Base-by-base conservation (phyloP, 169 alveolate genomes). In the Theileria sp. region DNA sequence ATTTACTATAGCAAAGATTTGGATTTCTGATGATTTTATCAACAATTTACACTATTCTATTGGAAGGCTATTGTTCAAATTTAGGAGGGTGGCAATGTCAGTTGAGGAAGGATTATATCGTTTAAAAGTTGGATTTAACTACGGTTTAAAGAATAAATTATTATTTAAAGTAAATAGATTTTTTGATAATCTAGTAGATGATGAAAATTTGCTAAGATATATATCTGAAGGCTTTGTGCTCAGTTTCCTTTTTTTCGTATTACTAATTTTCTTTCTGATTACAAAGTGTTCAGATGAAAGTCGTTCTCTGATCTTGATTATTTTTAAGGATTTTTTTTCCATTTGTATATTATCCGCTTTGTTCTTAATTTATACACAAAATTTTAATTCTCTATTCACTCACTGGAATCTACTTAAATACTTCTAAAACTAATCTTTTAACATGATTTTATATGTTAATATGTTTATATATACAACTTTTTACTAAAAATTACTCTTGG, bases 201-300 rank as follows among this genome's bases (percentile, higher is more conserved):
- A 21, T 38, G 72, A 64, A 26, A 21, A 64, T 38, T 19, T 23
- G 32, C 3, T 64, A 19, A 64, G 25, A 19, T n/a, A 15, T 34
- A 21, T 64, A 21, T 64, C 72, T 64, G 72, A 64, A 38, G 25
- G 25, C 6, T 64, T 64, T 38, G 32, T 64, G 25, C 10, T 64
- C 19, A 19, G 34, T 32, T 64, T 64, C 50, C 72, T 64, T 21
- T 32, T 64, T 15, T 21, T 64, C 54, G 72, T 64, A 38, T 34
- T 64, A n/a, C 38, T 64, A 32, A 64, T 64, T 15, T 64, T 64
- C 72, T 64, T 6, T 19, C 25, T 64, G 6, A 64, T 64, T 38
- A 64, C 72, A 30, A 64, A 64, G 72, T 64, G 72, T 34, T 3
- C 72, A 38, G 32, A 64, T 15, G 72, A 64, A 32, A 64, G 72